Evolutionary conservation across 805 yeast genomes (phyloP), one percentile per base, ranked within the genome.

Genomic region (Yarrowia sp.): DNA sequence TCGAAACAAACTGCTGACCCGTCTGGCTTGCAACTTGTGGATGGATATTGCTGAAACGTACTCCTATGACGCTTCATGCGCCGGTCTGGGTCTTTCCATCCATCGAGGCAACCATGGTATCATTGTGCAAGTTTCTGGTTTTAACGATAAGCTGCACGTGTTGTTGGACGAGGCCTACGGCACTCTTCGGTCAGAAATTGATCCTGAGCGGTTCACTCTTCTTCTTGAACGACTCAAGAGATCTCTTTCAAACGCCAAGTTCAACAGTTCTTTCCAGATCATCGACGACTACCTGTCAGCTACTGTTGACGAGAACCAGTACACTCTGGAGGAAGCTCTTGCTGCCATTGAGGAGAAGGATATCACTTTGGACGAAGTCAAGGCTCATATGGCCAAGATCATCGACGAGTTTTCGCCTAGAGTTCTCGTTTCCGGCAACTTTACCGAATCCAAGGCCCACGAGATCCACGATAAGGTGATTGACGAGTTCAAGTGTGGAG

Each of bases 281-380:
- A 59, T 59, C 8, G 42, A 11, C 42, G 16, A 32, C 8, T 59
- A 59, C n/a, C 42, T 45, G 3, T n/a, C 42, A 7, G 65, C 52
- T 3, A 42, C n/a, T 4, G 42, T 59, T 14, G 35, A 59, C 4
- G 52, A 45, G 35, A 5, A 10, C 10, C 26, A 12, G 35, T 45
- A 35, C 35, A 79, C 82, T 68, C 71, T 78, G 15, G 81, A 75
- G 22, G 98, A 94, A 77, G 82, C 86, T 19, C 35, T 53, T 19
- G 59, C 35, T 3, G 8, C 45, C 73, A 92, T 97, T 97, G 95
- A 94, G 75, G 97, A 97, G 2, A n/a, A 45, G 9, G 65, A 59
- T 1, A 59, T 59, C 42, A 59, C 52, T 7, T 11, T 59, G 3
- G 65, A 59, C 14, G 65, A 59, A 26, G 52, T 59, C 32, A 26